Percentiles rank a stretch among this genome's conserved stretches.
Evolutionary conservation across 2,329 filamentous ascomycete species (phyloP).

Genomic region (Fusarium chlamydosporum): DNA sequence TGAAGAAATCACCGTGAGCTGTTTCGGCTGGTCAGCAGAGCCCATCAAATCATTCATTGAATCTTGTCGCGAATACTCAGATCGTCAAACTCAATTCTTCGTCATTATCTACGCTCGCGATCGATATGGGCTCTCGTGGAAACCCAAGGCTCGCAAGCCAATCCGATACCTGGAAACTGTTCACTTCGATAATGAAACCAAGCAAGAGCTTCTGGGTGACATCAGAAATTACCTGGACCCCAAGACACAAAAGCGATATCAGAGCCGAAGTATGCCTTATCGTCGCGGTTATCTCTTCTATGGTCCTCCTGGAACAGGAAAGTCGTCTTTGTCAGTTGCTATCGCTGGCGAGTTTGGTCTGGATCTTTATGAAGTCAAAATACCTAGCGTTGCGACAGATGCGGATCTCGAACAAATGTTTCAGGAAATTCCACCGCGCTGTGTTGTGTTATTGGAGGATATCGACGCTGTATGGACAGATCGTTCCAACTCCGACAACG

Average conservation of each 20-base stretch:
- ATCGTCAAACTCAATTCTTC: slow-evolving; percentile 64
- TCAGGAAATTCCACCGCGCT: slow-evolving; percentile 65
- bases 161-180: slow-evolving; percentile 66
- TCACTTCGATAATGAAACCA: slow-evolving; percentile 63
- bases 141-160: slow-evolving; percentile 63
- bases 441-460: slow-evolving; percentile 69
- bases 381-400: slow-evolving; percentile 65
- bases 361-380: slow-evolving; percentile 64
- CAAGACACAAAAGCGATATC: slow-evolving; percentile 69
- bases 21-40: slow-evolving; percentile 65
- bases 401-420: slow-evolving; percentile 66
- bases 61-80: slow-evolving; percentile 63
- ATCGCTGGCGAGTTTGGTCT: slow-evolving; percentile 66
- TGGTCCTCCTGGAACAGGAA: slow-evolving; percentile 73
- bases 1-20: slow-evolving; percentile 64
- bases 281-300: slow-evolving; percentile 72
- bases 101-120: slow-evolving; percentile 64
- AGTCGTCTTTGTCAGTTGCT: slow-evolving; percentile 68
- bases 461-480: slow-evolving; percentile 62
- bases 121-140: slow-evolving; percentile 63
- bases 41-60: slow-evolving; percentile 64
- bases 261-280: slow-evolving; percentile 64
- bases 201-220: slow-evolving; percentile 63
- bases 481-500: slow-evolving; percentile 36
- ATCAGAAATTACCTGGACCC: slow-evolving; percentile 67